Percentiles rank a stretch among this genome's conserved stretches.
Conservation (phyloP, 2,329 filamentous ascomycete genomes). For the Diaporthe sp. region DNA sequence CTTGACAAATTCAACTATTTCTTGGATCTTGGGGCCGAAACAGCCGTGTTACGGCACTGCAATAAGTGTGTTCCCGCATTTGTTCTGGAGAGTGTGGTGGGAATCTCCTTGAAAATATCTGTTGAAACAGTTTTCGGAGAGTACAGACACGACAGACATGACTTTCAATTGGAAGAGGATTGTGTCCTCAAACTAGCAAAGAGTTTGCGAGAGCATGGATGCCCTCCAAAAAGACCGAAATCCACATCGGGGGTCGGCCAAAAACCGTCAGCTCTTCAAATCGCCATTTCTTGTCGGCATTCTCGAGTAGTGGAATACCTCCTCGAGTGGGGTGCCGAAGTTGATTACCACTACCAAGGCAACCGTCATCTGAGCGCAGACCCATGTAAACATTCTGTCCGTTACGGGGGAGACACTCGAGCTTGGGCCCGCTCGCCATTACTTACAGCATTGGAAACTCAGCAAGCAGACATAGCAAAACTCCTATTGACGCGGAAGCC, state of each 20-base stretch:
- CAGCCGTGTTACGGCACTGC: neutral
- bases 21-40: neutral
- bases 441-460: neutral
- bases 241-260: fast-evolving
- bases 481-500: neutral
- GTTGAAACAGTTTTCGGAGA: too few species aligned
- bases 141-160: too few species aligned
- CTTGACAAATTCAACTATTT: neutral
- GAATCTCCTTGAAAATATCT: too few species aligned
- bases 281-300: neutral
- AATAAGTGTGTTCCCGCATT: neutral
- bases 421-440: neutral
- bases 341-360: neutral
- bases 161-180: neutral
- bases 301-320: neutral
- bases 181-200: fast-evolving
- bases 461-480: neutral
- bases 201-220: neutral
- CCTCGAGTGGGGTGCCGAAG: neutral
- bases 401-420: too few species aligned
- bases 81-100: neutral
- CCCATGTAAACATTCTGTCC: too few species aligned
- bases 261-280: neutral
- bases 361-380: too few species aligned
- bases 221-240: neutral